Base-by-base conservation (phyloP, 495 filamentous ascomycete species). In the Hyphodiscus hymeniophilus region DNA sequence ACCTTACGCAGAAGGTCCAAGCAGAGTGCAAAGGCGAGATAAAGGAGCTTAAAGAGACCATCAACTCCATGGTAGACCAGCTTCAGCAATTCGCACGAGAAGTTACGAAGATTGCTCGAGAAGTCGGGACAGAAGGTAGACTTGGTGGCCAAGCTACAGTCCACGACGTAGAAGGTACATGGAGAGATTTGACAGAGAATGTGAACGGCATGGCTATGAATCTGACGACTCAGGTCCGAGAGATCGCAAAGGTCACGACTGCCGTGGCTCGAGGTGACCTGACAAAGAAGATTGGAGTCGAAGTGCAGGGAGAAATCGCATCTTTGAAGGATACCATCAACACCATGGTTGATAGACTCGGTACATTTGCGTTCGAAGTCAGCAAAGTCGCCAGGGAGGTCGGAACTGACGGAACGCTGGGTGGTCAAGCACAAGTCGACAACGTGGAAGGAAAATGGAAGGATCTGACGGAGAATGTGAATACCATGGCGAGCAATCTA, bases 181-280 rank as follows among this genome's bases (percentile, higher is more conserved):
- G 92, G 92, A 86, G 89, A 63, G 89, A 95, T 62, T 69, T 98
- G 47, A 98, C 92, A 7, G 89, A 95, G 59, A 97, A 95, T 56
- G 92, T 98, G 65, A 98, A 98, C 65, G 85, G 89, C 35, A 96
- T 99, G 91, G 92, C 92, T 60, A 95, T 90, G 76, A 97, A 97
- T 62, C 69, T 99, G 48, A 99, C 92, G 2, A 96, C 91, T 0
- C 92, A 99, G 66, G 92, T 99, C 56, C 84, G 92, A 62, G 94
- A 96, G 65, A 99, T 99, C 59, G 94, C 94, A 28, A 89, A 94
- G 59, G 92, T 99, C 56, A 99, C 92, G 1, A 95, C 91, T 13
- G 92, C 92, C 51, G 94, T 99, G 53, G 94, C 94, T 17, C 84
- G 80, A 59, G 92, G 92, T 53, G 92, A 99, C 62, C 69, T 99